These are phyloP conservation scores for Diutina pseudorugosa DNA, from an alignment of 1,139 yeast genomes.

Conservation along the genomic window DNA sequence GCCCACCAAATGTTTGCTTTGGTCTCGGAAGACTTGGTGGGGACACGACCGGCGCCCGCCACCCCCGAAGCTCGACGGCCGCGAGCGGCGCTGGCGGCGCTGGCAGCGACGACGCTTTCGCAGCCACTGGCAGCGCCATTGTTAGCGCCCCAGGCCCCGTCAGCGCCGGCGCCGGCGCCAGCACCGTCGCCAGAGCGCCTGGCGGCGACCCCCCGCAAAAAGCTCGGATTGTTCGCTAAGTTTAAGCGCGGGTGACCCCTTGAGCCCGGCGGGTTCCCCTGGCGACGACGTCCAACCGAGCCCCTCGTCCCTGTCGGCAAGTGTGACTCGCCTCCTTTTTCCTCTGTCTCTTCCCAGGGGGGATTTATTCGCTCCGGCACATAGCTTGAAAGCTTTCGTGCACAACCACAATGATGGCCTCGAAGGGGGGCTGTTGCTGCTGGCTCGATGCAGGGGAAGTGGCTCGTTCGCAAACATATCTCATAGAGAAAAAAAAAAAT, in stretches of 20 bases:
- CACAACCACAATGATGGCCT: too few relatives aligned
- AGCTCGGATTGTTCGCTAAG: not conserved
- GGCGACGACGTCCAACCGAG: not conserved
- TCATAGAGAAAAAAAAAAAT: not conserved
- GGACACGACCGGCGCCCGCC: not conserved
- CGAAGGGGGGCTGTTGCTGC: not conserved
- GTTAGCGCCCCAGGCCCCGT: not conserved
- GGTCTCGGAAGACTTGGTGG: not conserved
- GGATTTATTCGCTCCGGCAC: not conserved
- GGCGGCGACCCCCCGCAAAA: not conserved
- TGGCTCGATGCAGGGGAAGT: not conserved
- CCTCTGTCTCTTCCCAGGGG: too few relatives aligned
- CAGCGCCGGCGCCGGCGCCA: not conserved
- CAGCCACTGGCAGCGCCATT: not conserved
- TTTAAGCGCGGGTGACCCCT: not conserved
- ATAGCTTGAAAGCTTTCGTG: too few relatives aligned
- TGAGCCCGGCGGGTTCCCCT: not conserved
- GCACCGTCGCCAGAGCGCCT: not conserved
- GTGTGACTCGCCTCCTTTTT: too few relatives aligned
- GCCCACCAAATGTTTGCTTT: conserved; percentile 9
- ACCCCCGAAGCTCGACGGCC: not conserved
- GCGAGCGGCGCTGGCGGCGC: not conserved
- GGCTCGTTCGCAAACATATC: not conserved
- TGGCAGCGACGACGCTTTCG: not conserved
- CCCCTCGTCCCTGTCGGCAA: too few relatives aligned